phyloP scores from a whole-genome alignment of 495 filamentous ascomycete species.

The Neurospora discreta region DNA sequence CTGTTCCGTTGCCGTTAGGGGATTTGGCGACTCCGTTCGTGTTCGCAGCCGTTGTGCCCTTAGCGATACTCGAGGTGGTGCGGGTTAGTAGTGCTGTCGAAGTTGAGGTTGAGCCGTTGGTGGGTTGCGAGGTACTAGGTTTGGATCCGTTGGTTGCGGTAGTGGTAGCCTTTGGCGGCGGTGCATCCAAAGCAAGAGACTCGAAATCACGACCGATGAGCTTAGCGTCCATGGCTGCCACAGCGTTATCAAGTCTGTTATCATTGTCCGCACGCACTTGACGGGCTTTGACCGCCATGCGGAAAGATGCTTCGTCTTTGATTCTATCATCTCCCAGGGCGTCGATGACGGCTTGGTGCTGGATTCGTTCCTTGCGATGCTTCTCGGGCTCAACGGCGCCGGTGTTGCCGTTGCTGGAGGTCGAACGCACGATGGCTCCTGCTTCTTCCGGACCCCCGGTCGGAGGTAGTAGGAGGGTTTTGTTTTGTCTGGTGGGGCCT shows the following conservation, averaged over 20 bases:
- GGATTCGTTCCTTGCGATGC: slow-evolving; percentile 41
- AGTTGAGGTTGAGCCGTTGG: neutral
- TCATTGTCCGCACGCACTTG: slow-evolving; percentile 44
- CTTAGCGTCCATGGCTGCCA: slow-evolving; percentile 9
- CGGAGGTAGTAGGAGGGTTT: neutral
- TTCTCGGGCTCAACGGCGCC: slow-evolving; percentile 32
- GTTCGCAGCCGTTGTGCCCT: neutral
- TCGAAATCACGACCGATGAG: neutral
- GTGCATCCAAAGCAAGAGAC: neutral
- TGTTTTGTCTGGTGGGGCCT: neutral
- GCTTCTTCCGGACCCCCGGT: neutral
- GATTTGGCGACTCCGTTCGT: neutral
- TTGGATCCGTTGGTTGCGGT: slow-evolving; percentile 13
- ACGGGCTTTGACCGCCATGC: slow-evolving; percentile 46
- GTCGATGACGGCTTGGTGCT: slow-evolving; percentile 53
- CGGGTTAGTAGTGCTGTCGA: neutral
- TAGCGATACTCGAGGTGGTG: slow-evolving; percentile 11
- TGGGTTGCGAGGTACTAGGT: neutral
- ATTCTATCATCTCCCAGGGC: slow-evolving; percentile 54
- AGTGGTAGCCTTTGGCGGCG: neutral
- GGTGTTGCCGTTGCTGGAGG: neutral
- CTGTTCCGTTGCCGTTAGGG: neutral
- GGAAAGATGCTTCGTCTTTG: slow-evolving; percentile 51
- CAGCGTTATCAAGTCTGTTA: slow-evolving; percentile 25
- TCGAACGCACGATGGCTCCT: neutral